Evolutionary conservation across 2,329 filamentous ascomycete species (phyloP).

Genomic region (Aspergillus terreus): DNA sequence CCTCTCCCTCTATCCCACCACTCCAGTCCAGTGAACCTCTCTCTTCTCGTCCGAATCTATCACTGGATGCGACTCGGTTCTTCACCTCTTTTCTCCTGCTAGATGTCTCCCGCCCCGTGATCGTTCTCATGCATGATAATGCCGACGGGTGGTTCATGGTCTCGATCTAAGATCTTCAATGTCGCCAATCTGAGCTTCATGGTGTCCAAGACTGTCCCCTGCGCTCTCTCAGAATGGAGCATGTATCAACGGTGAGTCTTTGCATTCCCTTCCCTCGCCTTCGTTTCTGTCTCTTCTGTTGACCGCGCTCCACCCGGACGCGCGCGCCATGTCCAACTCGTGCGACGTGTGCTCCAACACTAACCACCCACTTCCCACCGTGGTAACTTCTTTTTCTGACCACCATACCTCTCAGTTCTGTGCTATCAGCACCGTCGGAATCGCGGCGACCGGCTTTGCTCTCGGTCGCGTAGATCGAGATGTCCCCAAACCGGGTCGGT

Average conservation of each 20-base stretch:
- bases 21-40: constrained; percentile 3
- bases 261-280: background rate
- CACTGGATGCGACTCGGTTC: background rate
- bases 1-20: background rate
- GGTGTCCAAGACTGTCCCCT: constrained; percentile 28
- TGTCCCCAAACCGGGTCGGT: constrained; percentile 25
- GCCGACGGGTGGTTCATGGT: constrained; percentile 33
- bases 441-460: constrained; percentile 57
- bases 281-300: constrained; percentile 1
- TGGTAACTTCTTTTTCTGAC: constrained; percentile 7
- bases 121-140: constrained; percentile 22
- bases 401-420: constrained; percentile 47
- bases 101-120: constrained; percentile 13
- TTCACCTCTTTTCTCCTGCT: constrained; percentile 7
- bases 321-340: background rate
- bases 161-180: constrained; percentile 21
- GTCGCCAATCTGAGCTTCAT: constrained; percentile 30
- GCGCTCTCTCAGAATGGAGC: constrained; percentile 35
- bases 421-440: constrained; percentile 61
- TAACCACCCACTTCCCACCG: background rate
- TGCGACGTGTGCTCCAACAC: background rate
- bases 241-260: constrained; percentile 38
- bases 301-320: background rate
- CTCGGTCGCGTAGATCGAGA: constrained; percentile 50
- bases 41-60: constrained; percentile 2